Conservation (phyloP, 2,329 filamentous ascomycete species). For the Davidsoniella neocaledoniae region DNA sequence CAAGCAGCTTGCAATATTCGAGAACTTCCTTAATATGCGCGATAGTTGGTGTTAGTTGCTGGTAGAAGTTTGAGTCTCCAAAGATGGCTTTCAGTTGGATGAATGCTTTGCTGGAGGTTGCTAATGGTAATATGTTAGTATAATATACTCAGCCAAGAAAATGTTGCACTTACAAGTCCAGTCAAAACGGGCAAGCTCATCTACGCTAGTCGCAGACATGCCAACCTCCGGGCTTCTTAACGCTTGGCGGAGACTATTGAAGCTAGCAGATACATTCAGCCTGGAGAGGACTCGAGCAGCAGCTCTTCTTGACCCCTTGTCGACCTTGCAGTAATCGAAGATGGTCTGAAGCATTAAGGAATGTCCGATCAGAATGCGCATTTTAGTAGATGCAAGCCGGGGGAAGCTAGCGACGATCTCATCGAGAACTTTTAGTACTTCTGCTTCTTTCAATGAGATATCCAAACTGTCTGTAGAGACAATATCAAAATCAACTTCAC, state of each 20-base stretch:
- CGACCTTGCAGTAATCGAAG: constrained; percentile 80
- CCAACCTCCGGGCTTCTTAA: constrained; percentile 67
- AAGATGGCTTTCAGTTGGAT: constrained; percentile 42
- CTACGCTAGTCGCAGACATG: constrained; percentile 73
- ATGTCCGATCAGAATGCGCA: constrained; percentile 87
- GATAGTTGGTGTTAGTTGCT: constrained; percentile 59
- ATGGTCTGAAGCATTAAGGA: constrained; percentile 71
- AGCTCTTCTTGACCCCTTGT: constrained; percentile 44
- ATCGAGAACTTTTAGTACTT: constrained; percentile 85
- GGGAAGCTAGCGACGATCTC: constrained; percentile 76
- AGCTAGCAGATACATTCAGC: constrained; percentile 67
- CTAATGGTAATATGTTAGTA: constrained; percentile 20
- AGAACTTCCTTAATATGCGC: constrained; percentile 67
- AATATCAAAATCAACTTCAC: constrained; percentile 93
- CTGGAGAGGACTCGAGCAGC: constrained; percentile 76
- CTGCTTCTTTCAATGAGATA: constrained; percentile 76
- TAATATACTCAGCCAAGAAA: too few relatives aligned
- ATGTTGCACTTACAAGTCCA: constrained; percentile 47
- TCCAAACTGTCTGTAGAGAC: constrained; percentile 70
- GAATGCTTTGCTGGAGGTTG: constrained; percentile 39
- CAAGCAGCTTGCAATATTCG: constrained; percentile 58
- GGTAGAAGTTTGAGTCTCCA: constrained; percentile 48
- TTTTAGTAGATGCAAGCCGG: constrained; percentile 48
- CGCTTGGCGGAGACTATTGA: constrained; percentile 68
- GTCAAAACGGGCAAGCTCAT: constrained; percentile 80